Evolutionary conservation across 2,329 filamentous ascomycete species (phyloP), one percentile per base, ranked within the genome.

Genomic region (Aulographum hederae): DNA sequence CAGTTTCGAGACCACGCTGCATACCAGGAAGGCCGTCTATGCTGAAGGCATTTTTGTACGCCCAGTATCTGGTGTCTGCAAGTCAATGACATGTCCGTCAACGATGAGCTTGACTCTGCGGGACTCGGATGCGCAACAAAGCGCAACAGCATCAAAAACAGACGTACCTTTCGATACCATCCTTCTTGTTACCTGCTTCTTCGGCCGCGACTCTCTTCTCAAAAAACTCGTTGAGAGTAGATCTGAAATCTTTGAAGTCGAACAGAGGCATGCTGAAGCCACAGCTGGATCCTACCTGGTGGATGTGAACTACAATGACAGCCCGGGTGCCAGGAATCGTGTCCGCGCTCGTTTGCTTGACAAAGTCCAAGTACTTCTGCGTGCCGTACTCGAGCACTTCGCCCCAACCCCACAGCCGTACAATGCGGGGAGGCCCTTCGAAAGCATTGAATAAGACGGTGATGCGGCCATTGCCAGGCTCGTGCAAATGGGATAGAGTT

Each of bases 11-110:
- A 0, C 51, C 58, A 14, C 46, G 41, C 41, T 52, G 51, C 52
- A 58, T 55, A 0, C 51, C 57, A 0, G 57, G 57, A 17, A 61
- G 40, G 0, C 57, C 57, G 37, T 61, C 58, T 17, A 60, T 53
- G 20, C 48, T 53, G 34, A 48, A 45, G 13, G 56, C 50, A 20
- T 50, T 54, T 41, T 60, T 61, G 32, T 43, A 55, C 4, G 56
- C 56, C 57, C 57, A 60, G 35, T 60, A 60, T 18, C 52, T 54
- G 25, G n/a, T n/a, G n/a, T n/a, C n/a, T 6, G 8, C 4, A n/a
- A 13, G 18, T 42, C 25, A 42, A 34, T 26, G 18, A 2, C 12
- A 14, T n/a, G 4, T n/a, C 12, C 13, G 20, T 21, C 20, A 3
- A 3, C n/a, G n/a, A n/a, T n/a, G n/a, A n/a, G 21, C 27, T 27